Conservation (phyloP, 805 yeast species). For the Cyberlindnera euphorbiae region DNA sequence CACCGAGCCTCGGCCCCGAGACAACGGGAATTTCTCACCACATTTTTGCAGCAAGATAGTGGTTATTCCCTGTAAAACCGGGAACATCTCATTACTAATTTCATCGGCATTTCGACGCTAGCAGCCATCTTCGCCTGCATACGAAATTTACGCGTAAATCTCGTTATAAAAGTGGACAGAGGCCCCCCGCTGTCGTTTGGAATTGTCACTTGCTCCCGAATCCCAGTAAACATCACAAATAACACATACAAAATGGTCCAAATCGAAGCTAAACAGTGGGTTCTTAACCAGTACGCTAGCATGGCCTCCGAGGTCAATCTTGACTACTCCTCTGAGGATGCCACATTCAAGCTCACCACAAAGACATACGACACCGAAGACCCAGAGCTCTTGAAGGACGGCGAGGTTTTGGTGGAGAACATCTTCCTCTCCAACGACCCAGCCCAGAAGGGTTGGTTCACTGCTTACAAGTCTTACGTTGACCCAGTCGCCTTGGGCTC, state of each 20-base stretch:
- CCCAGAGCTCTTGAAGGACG: slow-evolving; percentile 28
- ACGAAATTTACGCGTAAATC: too few relatives aligned
- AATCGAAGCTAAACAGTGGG: slow-evolving; percentile 29
- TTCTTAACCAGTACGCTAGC: slow-evolving; percentile 25
- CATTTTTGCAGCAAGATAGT: too few relatives aligned
- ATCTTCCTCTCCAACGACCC: slow-evolving; percentile 55
- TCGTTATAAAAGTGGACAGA: too few relatives aligned
- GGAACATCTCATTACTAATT: too few relatives aligned
- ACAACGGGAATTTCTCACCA: too few relatives aligned
- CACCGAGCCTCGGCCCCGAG: too few relatives aligned
- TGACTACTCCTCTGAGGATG: slow-evolving; percentile 21
- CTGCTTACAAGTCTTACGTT: slow-evolving; percentile 28
- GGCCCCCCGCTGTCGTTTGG: too few relatives aligned
- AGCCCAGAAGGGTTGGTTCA: slow-evolving; percentile 56
- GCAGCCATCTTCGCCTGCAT: too few relatives aligned
- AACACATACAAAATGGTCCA: slow-evolving; percentile 7
- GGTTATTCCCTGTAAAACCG: too few relatives aligned
- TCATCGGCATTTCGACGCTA: too few relatives aligned
- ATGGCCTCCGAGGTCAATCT: slow-evolving; percentile 26
- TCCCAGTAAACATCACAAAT: neutral
- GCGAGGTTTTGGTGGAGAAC: slow-evolving; percentile 41
- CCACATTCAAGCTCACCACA: slow-evolving; percentile 28
- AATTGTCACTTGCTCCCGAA: too few relatives aligned
- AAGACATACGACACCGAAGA: slow-evolving; percentile 20
- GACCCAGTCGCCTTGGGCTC: slow-evolving; percentile 33